These are phyloP conservation scores for Croton setiger DNA, from an alignment of 441 rosid species.

Conservation along the genomic window DNA sequence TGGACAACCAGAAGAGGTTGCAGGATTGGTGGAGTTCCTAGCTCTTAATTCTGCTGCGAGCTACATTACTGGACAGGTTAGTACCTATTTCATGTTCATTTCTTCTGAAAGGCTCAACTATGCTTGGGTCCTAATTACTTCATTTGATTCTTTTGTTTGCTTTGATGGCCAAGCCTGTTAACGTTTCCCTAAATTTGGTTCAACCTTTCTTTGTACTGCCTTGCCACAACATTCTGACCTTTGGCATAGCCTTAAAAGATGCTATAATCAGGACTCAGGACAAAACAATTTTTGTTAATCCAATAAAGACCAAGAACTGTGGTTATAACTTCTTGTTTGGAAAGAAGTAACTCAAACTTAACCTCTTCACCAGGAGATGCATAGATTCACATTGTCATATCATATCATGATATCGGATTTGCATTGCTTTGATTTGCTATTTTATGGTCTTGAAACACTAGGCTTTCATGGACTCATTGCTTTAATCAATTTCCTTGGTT, in stretches of 20 bases:
- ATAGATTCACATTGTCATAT: neutral
- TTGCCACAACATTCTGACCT: neutral
- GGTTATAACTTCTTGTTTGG: neutral
- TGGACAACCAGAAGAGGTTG: constrained; percentile 96
- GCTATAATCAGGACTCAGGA: neutral
- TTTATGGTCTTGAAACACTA: neutral
- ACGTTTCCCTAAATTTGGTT: neutral
- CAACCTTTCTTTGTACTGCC: neutral
- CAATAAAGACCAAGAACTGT: neutral
- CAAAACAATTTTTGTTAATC: neutral
- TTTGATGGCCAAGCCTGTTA: neutral
- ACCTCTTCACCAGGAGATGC: neutral
- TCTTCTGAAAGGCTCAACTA: neutral
- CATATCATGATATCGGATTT: neutral
- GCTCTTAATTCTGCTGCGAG: constrained; percentile 84
- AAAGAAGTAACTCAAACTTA: neutral
- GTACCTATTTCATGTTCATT: constrained; percentile 14
- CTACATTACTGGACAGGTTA: constrained; percentile 92
- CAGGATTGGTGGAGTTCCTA: constrained; percentile 94
- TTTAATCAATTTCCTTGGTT: neutral
- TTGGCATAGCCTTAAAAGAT: neutral
- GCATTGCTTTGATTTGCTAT: neutral
- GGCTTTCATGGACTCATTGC: neutral
- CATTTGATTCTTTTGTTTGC: neutral
- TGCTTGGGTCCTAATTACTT: neutral